Evolutionary conservation across 352 stramenopile genomes (phyloP).

Genomic region (Globisporangium uncinulatum): DNA sequence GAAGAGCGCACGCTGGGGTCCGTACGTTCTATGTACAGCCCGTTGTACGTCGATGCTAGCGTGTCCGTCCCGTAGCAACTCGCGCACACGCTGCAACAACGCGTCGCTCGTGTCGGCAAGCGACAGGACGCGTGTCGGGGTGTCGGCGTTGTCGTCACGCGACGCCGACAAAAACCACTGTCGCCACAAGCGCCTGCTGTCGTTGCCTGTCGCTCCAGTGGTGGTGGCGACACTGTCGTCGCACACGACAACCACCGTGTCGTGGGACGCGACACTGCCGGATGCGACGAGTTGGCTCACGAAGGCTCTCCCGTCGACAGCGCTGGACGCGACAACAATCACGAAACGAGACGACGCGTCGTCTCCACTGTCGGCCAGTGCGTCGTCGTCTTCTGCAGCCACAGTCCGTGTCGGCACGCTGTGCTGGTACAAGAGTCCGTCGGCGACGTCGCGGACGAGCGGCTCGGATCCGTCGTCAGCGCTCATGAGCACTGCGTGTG

Average conservation of each 20-base stretch:
- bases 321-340: constrained; percentile 21
- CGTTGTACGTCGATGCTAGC: constrained; percentile 25
- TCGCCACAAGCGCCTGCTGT: neutral
- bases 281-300: constrained; percentile 16
- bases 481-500: neutral
- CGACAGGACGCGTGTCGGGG: constrained; percentile 21
- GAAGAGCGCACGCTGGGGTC: constrained; percentile 37
- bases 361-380: neutral
- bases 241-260: constrained; percentile 28
- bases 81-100: constrained; percentile 45
- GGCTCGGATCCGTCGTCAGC: constrained; percentile 1
- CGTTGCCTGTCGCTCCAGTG: neutral
- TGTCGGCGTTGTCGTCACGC: neutral
- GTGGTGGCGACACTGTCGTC: constrained; percentile 24
- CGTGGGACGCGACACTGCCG: constrained; percentile 19
- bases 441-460: constrained; percentile 3
- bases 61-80: constrained; percentile 30
- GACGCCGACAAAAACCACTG: no score
- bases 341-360: constrained; percentile 9
- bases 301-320: constrained; percentile 6
- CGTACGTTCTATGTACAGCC: constrained; percentile 31
- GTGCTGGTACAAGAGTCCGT: constrained; percentile 27
- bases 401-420: constrained; percentile 19
- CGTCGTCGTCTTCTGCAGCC: neutral
- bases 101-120: constrained; percentile 44